These are phyloP conservation scores for Cladorrhinum sp. DNA, from an alignment of 2,329 filamentous ascomycete genomes.

Conservation along the genomic window DNA sequence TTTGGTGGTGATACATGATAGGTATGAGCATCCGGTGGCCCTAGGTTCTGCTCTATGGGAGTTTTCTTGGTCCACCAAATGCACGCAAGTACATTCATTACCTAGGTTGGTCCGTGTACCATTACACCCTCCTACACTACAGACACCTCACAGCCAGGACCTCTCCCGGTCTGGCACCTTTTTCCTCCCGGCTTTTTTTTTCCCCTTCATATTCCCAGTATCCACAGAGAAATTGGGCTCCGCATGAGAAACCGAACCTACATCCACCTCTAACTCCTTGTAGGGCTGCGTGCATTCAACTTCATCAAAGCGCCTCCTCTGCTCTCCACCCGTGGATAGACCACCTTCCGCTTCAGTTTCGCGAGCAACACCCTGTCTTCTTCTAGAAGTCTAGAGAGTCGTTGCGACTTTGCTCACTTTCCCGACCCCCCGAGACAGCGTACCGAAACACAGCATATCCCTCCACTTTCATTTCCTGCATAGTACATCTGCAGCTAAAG, in stretches of 20 bases:
- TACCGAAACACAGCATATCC: not conserved
- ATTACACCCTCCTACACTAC: not conserved
- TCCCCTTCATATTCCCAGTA: not conserved
- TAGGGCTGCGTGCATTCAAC: not conserved
- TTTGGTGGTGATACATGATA: not conserved
- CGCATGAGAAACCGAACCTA: not conserved
- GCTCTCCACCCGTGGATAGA: not conserved
- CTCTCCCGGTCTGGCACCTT: no score
- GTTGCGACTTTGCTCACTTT: not conserved
- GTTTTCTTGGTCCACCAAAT: not conserved
- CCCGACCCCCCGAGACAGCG: not conserved
- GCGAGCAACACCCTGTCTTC: not conserved
- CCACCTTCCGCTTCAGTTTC: not conserved
- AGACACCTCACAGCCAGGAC: no score
- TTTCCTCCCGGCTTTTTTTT: not conserved
- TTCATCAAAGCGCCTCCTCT: not conserved
- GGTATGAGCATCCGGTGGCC: not conserved
- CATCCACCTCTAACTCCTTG: not conserved
- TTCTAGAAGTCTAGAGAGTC: slow-evolving; percentile 1
- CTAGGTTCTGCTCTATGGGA: not conserved
- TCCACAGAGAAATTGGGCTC: not conserved
- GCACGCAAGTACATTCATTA: not conserved
- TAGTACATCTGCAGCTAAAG: not conserved
- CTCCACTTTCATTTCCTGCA: not conserved
- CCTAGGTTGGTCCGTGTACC: no score